phyloP scores from a whole-genome alignment of 2,329 filamentous ascomycete species.

The Didymella glomerata region DNA sequence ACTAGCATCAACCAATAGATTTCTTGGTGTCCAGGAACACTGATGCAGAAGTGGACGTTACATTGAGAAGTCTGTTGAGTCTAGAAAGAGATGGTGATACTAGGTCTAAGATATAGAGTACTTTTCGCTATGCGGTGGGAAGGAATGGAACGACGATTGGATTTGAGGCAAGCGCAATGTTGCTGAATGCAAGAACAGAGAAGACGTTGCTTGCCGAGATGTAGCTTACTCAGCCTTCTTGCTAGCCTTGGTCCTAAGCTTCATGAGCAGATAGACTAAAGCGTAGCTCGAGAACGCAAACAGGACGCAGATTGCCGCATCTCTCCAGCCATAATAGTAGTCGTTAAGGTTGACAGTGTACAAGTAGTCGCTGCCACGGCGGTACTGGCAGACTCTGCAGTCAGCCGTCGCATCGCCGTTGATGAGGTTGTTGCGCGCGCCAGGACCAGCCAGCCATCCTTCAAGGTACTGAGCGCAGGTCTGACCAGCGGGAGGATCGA shows the following conservation, averaged over 20 bases:
- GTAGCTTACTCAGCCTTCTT: conserved; percentile 50
- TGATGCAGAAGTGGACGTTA: background rate
- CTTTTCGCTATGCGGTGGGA: background rate
- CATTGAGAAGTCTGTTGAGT: background rate
- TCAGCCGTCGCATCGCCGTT: conserved; percentile 66
- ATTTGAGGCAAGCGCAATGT: background rate
- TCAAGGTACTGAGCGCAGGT: conserved; percentile 68
- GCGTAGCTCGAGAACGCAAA: conserved; percentile 65
- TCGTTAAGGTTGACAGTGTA: conserved; percentile 65
- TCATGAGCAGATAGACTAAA: conserved; percentile 56
- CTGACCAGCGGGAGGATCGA: conserved; percentile 60
- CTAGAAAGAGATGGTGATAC: background rate
- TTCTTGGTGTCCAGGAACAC: too few relatives aligned
- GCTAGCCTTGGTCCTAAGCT: conserved; percentile 52
- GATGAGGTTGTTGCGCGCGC: conserved; percentile 35
- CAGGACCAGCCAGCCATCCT: conserved; percentile 60
- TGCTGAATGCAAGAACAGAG: background rate
- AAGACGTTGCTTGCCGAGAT: background rate
- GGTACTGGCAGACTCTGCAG: conserved; percentile 70
- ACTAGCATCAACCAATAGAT: too few relatives aligned
- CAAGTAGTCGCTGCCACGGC: conserved; percentile 67
- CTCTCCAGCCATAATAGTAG: conserved; percentile 72
- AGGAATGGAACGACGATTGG: background rate
- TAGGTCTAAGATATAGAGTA: background rate
- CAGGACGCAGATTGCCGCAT: conserved; percentile 67